Evolutionary conservation across 2,329 filamentous ascomycete genomes (phyloP).

Genomic region (Botrytis aclada): DNA sequence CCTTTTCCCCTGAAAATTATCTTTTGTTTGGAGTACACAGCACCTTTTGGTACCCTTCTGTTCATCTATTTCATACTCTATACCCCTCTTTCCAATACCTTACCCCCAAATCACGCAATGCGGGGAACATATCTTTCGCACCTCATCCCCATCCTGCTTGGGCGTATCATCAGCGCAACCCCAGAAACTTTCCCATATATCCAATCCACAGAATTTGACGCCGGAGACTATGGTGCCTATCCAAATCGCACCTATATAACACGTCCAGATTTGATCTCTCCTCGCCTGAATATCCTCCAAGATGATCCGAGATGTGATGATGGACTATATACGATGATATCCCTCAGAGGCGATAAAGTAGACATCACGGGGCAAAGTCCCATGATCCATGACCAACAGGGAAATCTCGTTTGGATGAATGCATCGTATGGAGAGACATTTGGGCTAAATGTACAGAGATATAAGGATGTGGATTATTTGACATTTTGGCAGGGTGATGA

Average conservation of each 20-base stretch:
- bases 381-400: conserved; percentile 24
- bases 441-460: conserved; percentile 36
- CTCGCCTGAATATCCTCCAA: conserved; percentile 22
- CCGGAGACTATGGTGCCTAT: conserved; percentile 38
- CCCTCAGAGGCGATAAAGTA: conserved; percentile 23
- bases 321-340: conserved; percentile 22
- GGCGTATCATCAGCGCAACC: not conserved
- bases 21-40: not conserved
- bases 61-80: not conserved
- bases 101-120: not conserved
- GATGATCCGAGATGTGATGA: conserved; percentile 20
- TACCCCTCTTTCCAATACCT: not conserved
- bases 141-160: not conserved
- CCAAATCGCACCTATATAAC: conserved; percentile 39
- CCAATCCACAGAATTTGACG: conserved; percentile 35
- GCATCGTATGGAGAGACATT: conserved; percentile 20
- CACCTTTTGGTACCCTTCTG: not conserved
- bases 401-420: conserved; percentile 28
- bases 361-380: conserved; percentile 22
- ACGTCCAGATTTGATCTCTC: conserved; percentile 30
- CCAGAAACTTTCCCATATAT: conserved; percentile 1
- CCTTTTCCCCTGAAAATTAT: not conserved
- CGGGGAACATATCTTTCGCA: not conserved
- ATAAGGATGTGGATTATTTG: conserved; percentile 44
- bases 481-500: conserved; percentile 46